These are phyloP conservation scores for Candolleomyces efflorescens DNA, from an alignment of 768 basidiomycete genomes.

Conservation along the genomic window DNA sequence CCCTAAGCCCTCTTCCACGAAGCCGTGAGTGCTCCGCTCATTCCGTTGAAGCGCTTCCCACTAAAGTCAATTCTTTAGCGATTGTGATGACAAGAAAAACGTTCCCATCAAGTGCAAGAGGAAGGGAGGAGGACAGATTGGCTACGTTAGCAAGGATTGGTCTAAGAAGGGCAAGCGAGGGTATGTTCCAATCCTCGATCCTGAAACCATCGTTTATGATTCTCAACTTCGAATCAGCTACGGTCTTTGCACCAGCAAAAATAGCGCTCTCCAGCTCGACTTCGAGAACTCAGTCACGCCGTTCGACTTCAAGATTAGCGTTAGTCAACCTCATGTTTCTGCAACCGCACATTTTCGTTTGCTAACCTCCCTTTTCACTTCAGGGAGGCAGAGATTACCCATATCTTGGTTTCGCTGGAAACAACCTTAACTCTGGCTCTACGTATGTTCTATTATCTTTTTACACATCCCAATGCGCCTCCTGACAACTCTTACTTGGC, in stretches of 20 bases:
- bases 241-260: slow-evolving; percentile 2
- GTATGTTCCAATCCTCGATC: background rate
- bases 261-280: slow-evolving; percentile 1
- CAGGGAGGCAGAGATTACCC: slow-evolving; percentile 1
- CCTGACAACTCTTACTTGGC: background rate
- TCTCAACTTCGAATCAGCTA: background rate
- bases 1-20: background rate
- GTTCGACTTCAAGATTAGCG: slow-evolving; percentile 3
- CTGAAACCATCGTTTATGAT: background rate
- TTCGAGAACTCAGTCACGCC: slow-evolving; percentile 7
- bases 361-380: background rate
- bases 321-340: background rate
- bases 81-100: slow-evolving; percentile 7
- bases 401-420: slow-evolving; percentile 7
- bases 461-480: background rate
- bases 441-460: background rate
- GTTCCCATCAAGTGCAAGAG: slow-evolving; percentile 7
- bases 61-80: background rate
- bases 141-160: slow-evolving; percentile 4
- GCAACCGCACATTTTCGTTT: background rate
- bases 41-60: background rate
- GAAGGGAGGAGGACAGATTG: slow-evolving; percentile 1
- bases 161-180: slow-evolving; percentile 7
- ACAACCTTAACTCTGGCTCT: slow-evolving; percentile 6
- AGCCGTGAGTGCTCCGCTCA: background rate